Conservation (phyloP, 1,284 basidiomycete species). For the Tilletiopsis washingtonensis region DNA sequence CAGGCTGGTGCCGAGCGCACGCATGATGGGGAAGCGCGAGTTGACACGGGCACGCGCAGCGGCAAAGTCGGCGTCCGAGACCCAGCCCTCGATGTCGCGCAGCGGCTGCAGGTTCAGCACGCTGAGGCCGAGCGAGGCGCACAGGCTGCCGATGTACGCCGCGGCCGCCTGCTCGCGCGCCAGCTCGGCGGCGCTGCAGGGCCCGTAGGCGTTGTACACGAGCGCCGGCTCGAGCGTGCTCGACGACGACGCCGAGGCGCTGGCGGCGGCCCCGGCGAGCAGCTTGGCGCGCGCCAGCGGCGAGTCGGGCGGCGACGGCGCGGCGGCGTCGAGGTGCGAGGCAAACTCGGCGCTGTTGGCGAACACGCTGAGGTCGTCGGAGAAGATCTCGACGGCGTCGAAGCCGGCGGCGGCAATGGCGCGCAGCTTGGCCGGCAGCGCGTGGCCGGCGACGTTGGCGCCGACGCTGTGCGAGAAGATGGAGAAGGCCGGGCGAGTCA, state of each 20-base stretch:
- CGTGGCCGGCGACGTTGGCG: constrained; percentile 29
- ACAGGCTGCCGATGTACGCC: constrained; percentile 24
- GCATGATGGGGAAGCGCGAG: constrained; percentile 32
- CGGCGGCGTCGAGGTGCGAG: constrained; percentile 9
- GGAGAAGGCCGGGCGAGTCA: constrained; percentile 3
- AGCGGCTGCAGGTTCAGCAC: constrained; percentile 48
- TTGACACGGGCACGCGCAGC: constrained; percentile 14
- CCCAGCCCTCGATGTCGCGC: constrained; percentile 47
- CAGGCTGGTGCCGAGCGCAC: constrained; percentile 29
- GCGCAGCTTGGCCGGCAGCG: constrained; percentile 37
- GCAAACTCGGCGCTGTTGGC: constrained; percentile 28
- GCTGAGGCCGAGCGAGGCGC: constrained; percentile 24
- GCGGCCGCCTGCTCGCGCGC: constrained; percentile 35
- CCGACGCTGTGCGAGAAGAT: constrained; percentile 34
- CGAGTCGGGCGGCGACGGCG: constrained; percentile 22
- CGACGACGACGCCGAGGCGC: constrained; percentile 5
- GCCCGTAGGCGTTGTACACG: constrained; percentile 22
- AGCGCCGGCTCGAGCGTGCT: not conserved
- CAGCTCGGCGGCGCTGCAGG: constrained; percentile 16
- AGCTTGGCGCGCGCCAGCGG: constrained; percentile 10
- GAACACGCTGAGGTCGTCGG: constrained; percentile 44
- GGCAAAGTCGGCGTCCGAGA: constrained; percentile 9
- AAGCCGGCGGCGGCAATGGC: constrained; percentile 41
- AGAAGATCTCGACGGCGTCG: constrained; percentile 45
- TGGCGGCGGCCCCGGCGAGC: constrained; percentile 3